Conservation (phyloP, 768 basidiomycete genomes). For the Termitomyces sp. region DNA sequence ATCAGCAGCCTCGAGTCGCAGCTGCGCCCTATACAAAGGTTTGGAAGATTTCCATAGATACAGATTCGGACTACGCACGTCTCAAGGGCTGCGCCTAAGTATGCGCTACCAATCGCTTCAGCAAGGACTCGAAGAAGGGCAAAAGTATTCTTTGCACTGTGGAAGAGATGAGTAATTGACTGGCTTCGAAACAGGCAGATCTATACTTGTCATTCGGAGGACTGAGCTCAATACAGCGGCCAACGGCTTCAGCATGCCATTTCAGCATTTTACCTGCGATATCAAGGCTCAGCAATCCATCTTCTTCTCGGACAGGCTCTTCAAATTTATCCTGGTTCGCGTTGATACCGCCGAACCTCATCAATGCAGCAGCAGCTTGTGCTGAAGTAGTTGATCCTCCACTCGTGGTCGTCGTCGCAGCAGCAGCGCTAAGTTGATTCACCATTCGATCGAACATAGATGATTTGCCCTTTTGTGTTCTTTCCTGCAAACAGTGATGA, state of each 20-base stretch:
- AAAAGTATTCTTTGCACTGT: slow-evolving; percentile 85
- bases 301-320: slow-evolving; percentile 72
- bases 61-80: slow-evolving; percentile 52
- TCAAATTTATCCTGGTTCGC: slow-evolving; percentile 53
- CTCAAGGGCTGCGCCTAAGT: slow-evolving; percentile 88
- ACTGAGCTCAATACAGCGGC: slow-evolving; percentile 89
- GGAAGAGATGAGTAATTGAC: not conserved
- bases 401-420: slow-evolving; percentile 55
- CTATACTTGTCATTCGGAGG: slow-evolving; percentile 79
- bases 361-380: slow-evolving; percentile 82
- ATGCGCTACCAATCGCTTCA: slow-evolving; percentile 77
- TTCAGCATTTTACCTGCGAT: slow-evolving; percentile 87
- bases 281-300: slow-evolving; percentile 72
- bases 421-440: slow-evolving; percentile 77
- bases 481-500: slow-evolving; percentile 33
- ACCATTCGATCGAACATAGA: slow-evolving; percentile 91
- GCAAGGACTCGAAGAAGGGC: slow-evolving; percentile 78
- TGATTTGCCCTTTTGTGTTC: slow-evolving; percentile 62
- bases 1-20: slow-evolving; percentile 70
- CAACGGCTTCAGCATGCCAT: slow-evolving; percentile 98
- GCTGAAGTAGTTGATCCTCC: slow-evolving; percentile 67
- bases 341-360: slow-evolving; percentile 84
- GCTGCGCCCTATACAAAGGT: slow-evolving; percentile 49
- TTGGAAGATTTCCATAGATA: slow-evolving; percentile 1
- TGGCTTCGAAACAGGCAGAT: not conserved